phyloP scores from a whole-genome alignment of 805 yeast species.

The Suhomyces sp. region DNA sequence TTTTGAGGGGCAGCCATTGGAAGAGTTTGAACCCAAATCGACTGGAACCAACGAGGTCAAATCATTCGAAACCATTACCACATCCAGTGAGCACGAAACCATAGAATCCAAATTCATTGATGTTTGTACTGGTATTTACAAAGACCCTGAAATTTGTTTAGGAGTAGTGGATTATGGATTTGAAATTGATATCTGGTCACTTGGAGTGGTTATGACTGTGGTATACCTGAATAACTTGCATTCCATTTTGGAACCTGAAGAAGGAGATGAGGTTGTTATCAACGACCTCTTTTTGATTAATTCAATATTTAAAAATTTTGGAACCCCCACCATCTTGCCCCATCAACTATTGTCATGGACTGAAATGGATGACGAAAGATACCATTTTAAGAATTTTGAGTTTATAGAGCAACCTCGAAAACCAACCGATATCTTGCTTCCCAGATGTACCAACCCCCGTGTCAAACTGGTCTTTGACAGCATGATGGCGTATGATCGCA shows the following conservation, averaged over 20 bases:
- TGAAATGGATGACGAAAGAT: constrained; percentile 29
- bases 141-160: constrained; percentile 72
- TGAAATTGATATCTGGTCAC: constrained; percentile 70
- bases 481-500: constrained; percentile 9
- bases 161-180: constrained; percentile 54
- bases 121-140: constrained; percentile 65
- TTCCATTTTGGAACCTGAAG: constrained; percentile 34
- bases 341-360: constrained; percentile 31
- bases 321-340: constrained; percentile 48
- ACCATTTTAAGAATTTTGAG: constrained; percentile 30
- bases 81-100: constrained; percentile 44
- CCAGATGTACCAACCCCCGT: constrained; percentile 25
- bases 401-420: constrained; percentile 15
- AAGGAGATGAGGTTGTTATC: constrained; percentile 37
- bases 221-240: constrained; percentile 38
- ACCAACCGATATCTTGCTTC: constrained; percentile 29
- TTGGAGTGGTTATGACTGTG: constrained; percentile 61
- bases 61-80: too few species aligned
- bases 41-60: too few species aligned
- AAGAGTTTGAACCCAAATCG: too few species aligned
- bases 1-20: constrained; percentile 18
- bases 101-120: constrained; percentile 45
- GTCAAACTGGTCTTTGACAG: constrained; percentile 2
- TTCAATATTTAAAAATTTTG: constrained; percentile 55
- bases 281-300: constrained; percentile 62